Percentiles rank a stretch among this genome's conserved stretches.
phyloP scores from a whole-genome alignment of 805 yeast genomes.

The Blastobotrys parvus region DNA sequence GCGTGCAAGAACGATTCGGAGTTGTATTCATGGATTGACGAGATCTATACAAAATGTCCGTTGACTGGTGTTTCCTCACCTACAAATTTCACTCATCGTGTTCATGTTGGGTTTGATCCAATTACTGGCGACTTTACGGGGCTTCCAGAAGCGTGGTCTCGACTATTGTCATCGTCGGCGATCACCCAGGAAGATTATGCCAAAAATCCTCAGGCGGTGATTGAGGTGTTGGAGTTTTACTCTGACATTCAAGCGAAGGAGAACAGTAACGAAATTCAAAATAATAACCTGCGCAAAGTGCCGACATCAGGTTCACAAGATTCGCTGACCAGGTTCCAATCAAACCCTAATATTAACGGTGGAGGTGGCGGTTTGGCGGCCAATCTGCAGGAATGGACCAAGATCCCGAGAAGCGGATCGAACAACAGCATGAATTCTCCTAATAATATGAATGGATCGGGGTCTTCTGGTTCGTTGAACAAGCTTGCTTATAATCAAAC shows the following conservation, averaged over 20 bases:
- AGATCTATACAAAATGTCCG: constrained; percentile 45
- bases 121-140: constrained; percentile 85
- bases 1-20: constrained; percentile 74
- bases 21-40: constrained; percentile 83
- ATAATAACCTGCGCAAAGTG: background rate
- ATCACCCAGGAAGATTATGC: constrained; percentile 82
- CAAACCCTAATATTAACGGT: background rate
- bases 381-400: constrained; percentile 20
- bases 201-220: constrained; percentile 89
- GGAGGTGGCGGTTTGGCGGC: constrained; percentile 4
- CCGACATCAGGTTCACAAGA: background rate
- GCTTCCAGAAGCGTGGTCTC: constrained; percentile 88
- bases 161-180: constrained; percentile 72
- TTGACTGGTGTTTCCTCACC: constrained; percentile 70
- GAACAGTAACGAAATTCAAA: constrained; percentile 12
- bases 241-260: constrained; percentile 12
- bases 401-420: constrained; percentile 13
- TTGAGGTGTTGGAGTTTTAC: constrained; percentile 82
- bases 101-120: constrained; percentile 87
- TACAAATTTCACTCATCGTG: constrained; percentile 88
- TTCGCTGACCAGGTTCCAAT: background rate
- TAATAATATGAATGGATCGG: background rate
- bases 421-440: constrained; percentile 7
- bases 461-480: background rate
- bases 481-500: background rate